Percentiles rank a stretch among this genome's conserved stretches.
These are phyloP conservation scores for Aristolochia fimbriata DNA, from an alignment of 164 flowering plant species.

Conservation along the genomic window DNA sequence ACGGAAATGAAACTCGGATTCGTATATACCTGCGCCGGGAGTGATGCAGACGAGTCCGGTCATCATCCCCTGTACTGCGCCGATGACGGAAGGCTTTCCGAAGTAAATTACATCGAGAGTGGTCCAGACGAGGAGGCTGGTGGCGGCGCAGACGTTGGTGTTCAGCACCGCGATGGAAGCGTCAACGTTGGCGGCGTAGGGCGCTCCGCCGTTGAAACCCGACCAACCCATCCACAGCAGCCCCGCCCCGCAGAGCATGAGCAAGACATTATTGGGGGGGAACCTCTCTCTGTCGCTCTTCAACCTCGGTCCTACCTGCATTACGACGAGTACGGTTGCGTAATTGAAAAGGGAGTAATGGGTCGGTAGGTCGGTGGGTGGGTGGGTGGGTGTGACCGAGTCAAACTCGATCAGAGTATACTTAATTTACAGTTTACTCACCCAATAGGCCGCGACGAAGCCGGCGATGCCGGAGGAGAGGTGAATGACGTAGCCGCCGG, in stretches of 20 bases:
- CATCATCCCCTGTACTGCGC: constrained; percentile 71
- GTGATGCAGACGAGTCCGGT: constrained; percentile 75
- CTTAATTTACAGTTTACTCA: too few species aligned
- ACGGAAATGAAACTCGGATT: too few species aligned
- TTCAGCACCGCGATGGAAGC: constrained; percentile 51
- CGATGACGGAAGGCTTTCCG: constrained; percentile 53
- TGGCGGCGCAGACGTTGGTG: constrained; percentile 60
- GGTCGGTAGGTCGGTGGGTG: background rate
- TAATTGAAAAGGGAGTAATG: background rate
- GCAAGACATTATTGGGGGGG: constrained; percentile 63
- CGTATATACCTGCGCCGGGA: constrained; percentile 47
- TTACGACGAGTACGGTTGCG: background rate
- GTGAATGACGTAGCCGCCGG: constrained; percentile 30
- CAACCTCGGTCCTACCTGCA: constrained; percentile 56
- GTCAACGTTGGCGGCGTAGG: constrained; percentile 24
- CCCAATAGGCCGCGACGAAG: constrained; percentile 47
- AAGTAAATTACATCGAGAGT: constrained; percentile 42
- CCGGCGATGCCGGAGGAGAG: constrained; percentile 21
- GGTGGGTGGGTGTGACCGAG: background rate
- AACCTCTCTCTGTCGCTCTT: constrained; percentile 44
- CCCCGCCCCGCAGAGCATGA: constrained; percentile 61
- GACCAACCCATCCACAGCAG: constrained; percentile 73
- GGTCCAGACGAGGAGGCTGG: constrained; percentile 55
- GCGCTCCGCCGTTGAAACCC: constrained; percentile 66
- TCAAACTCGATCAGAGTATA: too few species aligned